Evolutionary conservation across 2,329 filamentous ascomycete genomes (phyloP).

Genomic region (Colletotrichum siamense): DNA sequence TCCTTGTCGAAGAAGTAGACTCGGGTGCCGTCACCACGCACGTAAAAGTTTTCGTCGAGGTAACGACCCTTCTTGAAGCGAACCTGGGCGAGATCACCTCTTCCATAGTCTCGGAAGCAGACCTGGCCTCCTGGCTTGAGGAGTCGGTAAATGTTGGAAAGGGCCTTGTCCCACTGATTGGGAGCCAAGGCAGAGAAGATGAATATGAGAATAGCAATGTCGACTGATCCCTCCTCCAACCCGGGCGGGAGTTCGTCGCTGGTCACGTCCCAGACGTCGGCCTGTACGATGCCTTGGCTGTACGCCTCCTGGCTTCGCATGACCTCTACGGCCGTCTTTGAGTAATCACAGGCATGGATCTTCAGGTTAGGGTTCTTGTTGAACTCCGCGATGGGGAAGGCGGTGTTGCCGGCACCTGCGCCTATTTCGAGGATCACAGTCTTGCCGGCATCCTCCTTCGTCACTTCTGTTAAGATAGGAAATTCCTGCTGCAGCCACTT

Average conservation of each 20-base stretch:
- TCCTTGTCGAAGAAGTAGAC: constrained; percentile 97
- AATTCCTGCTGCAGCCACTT: constrained; percentile 99
- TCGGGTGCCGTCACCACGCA: constrained; percentile 90
- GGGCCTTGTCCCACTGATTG: constrained; percentile 80
- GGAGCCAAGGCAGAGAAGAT: constrained; percentile 94
- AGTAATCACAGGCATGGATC: constrained; percentile 96
- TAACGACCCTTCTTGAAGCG: constrained; percentile 96
- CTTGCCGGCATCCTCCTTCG: constrained; percentile 70
- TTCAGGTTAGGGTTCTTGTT: constrained; percentile 84
- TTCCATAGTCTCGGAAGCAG: constrained; percentile 94
- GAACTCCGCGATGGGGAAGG: constrained; percentile 85
- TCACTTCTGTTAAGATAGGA: constrained; percentile 81
- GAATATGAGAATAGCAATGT: constrained; percentile 94
- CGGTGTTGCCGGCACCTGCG: constrained; percentile 94
- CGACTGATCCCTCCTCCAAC: constrained; percentile 78
- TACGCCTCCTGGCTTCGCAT: constrained; percentile 85
- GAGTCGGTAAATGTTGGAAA: constrained; percentile 80
- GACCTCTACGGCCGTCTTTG: constrained; percentile 91
- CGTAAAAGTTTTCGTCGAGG: constrained; percentile 96
- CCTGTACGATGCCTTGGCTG: constrained; percentile 73
- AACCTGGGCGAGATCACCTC: constrained; percentile 94
- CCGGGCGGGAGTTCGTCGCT: constrained; percentile 76
- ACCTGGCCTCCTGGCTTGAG: constrained; percentile 94
- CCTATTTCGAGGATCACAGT: constrained; percentile 86
- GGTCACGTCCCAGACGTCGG: constrained; percentile 94